phyloP scores from a whole-genome alignment of 2,329 filamentous ascomycete genomes.

The Dactylellina parvicollis region DNA sequence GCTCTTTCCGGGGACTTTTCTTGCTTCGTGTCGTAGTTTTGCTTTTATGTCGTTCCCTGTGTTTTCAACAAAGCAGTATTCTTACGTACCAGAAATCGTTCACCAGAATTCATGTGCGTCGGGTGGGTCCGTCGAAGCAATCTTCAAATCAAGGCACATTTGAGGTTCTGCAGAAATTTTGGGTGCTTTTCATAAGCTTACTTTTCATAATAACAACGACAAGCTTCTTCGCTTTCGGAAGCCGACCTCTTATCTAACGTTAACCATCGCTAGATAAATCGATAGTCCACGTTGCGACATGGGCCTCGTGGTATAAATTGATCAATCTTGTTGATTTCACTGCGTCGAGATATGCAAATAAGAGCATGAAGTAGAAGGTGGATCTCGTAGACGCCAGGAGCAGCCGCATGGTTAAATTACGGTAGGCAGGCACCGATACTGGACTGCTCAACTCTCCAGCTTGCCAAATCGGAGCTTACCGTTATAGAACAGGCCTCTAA shows the following conservation, averaged over 20 bases:
- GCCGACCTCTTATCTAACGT: constrained; percentile 30
- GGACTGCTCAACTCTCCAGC: not conserved
- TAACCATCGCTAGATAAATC: constrained; percentile 40
- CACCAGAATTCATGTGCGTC: not conserved
- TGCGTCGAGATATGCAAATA: constrained; percentile 10
- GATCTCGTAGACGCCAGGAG: constrained; percentile 18
- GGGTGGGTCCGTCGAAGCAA: not conserved
- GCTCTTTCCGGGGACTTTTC: constrained; percentile 29
- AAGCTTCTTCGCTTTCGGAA: constrained; percentile 42
- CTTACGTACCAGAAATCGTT: not conserved
- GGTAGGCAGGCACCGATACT: constrained; percentile 42
- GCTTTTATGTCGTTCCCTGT: constrained; percentile 6
- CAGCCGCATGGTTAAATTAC: constrained; percentile 50
- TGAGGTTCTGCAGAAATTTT: constrained; percentile 1
- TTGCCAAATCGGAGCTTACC: constrained; percentile 42
- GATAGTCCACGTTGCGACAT: constrained; percentile 47
- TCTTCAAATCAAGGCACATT: not conserved
- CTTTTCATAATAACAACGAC: not conserved
- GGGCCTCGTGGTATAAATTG: constrained; percentile 18
- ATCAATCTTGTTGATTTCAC: constrained; percentile 12
- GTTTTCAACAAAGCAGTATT: not conserved
- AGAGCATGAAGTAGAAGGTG: constrained; percentile 20
- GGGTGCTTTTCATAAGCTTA: constrained; percentile 2
- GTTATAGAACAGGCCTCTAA: not conserved
- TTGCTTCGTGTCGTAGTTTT: constrained; percentile 8